Base-by-base conservation (phyloP, 805 yeast genomes). In the Nakazawaea wyomingensis region DNA sequence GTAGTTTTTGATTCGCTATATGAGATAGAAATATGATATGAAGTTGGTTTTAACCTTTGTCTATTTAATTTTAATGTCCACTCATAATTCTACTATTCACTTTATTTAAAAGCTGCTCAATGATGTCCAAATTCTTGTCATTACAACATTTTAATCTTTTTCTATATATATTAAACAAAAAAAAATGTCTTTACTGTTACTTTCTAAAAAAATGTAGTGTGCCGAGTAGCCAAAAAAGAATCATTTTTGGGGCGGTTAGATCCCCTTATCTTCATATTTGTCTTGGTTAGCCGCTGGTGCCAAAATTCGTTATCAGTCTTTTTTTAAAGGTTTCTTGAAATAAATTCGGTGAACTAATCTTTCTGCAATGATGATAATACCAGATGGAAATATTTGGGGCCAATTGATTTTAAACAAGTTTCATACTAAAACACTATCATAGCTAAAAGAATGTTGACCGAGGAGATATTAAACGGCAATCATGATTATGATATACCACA, bases 401-500 rank as follows among this genome's bases (percentile, higher is more conserved):
- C n/a, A n/a, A n/a, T n/a, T n/a, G n/a, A n/a, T n/a, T n/a, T n/a
- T n/a, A n/a, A n/a, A n/a, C n/a, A n/a, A n/a, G n/a, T n/a, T n/a
- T n/a, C n/a, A n/a, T n/a, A n/a, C n/a, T n/a, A n/a, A n/a, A n/a
- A n/a, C n/a, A 24, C 27, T 24, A 11, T 8, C 3, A 9, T 11
- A 14, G 7, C 3, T 13, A 11, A 18, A 16, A 33, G 5, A 7
- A 39, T 39, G 43, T 32, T 39, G 34, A 39, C 43, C 2, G 54
- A 45, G 29, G 49, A 50, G 10, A 54, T 47, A 28, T 30, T 43
- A 20, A 46, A 43, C 1, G 51, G 53, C 2, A 46, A 39, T 29
- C 59, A 53, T 32, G 47, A 52, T 13, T 45, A 49, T 30, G 55
- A 52, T 28, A 39, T 59, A 16, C 62, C 62, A n/a, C 45, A 53